Evolutionary conservation across 2,329 filamentous ascomycete species (phyloP).

Genomic region (Chaetomiaceae sp.): DNA sequence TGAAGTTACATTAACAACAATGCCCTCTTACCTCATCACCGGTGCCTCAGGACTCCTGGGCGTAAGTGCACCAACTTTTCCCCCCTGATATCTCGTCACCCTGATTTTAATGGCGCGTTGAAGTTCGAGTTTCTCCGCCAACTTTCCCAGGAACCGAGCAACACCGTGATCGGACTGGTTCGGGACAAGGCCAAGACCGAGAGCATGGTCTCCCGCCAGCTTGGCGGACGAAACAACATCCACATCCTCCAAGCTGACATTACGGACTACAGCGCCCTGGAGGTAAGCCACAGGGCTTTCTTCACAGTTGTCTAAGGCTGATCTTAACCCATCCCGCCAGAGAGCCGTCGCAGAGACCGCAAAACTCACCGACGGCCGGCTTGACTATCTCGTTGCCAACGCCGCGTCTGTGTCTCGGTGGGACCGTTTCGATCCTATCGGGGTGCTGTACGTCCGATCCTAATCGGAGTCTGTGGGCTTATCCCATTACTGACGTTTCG

Average conservation of each 20-base stretch:
- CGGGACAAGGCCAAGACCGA: conserved; percentile 41
- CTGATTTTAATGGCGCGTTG: too few relatives aligned
- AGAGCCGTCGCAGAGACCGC: conserved; percentile 26
- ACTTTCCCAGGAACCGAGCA: conserved; percentile 37
- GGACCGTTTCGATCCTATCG: conserved; percentile 25
- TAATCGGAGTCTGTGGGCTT: background rate
- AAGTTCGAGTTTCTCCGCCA: conserved; percentile 46
- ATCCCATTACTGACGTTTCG: background rate
- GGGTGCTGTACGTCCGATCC: conserved; percentile 24
- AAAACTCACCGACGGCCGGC: conserved; percentile 23
- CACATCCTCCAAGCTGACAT: conserved; percentile 38
- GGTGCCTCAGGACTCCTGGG: conserved; percentile 23
- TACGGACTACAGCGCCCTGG: conserved; percentile 29
- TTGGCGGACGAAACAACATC: conserved; percentile 29
- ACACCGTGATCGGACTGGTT: conserved; percentile 42
- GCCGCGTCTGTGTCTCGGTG: conserved; percentile 30
- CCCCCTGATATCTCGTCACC: background rate
- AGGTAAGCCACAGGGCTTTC: conserved; percentile 27
- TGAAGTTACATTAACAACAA: conserved; percentile 7
- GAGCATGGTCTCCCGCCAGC: conserved; percentile 31
- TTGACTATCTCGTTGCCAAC: conserved; percentile 43
- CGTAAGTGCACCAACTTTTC: conserved; percentile 15
- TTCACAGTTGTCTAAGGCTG: background rate
- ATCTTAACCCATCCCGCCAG: conserved; percentile 27
- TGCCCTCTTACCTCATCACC: conserved; percentile 23